phyloP scores from a whole-genome alignment of 139 green algal genomes.

The Closterium sp. region DNA sequence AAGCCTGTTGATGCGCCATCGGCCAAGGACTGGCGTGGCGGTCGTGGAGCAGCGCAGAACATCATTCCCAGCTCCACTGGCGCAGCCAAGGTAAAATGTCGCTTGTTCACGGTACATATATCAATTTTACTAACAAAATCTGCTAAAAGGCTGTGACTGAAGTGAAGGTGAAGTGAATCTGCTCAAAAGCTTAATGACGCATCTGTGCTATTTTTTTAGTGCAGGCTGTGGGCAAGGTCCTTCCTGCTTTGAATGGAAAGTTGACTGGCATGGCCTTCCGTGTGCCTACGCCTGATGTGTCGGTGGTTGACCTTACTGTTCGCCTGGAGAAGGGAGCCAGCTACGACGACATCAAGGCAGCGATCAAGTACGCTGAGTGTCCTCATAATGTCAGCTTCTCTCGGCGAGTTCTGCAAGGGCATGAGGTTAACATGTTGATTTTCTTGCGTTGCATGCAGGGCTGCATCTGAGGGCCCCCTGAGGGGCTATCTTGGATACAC shows the following conservation, averaged over 20 bases:
- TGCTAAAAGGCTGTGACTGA: no score
- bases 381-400: not conserved
- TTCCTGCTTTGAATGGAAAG: slow-evolving; percentile 96
- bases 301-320: slow-evolving; percentile 93
- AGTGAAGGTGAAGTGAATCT: no score
- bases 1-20: slow-evolving; percentile 93
- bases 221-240: slow-evolving; percentile 77
- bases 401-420: not conserved
- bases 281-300: slow-evolving; percentile 92
- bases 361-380: slow-evolving; percentile 41
- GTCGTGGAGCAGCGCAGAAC: slow-evolving; percentile 79
- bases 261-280: slow-evolving; percentile 99
- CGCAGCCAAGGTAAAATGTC: slow-evolving; percentile 76
- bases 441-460: slow-evolving; percentile 5
- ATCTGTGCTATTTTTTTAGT: not conserved
- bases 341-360: slow-evolving; percentile 90
- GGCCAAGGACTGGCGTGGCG: slow-evolving; percentile 95
- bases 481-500: slow-evolving; percentile 92
- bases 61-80: slow-evolving; percentile 96
- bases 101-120: no score
- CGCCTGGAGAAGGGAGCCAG: slow-evolving; percentile 80
- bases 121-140: no score
- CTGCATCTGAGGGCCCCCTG: slow-evolving; percentile 66
- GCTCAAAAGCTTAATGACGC: not conserved
- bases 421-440: not conserved